Evolutionary conservation across 129 eudicot species (phyloP).

Genomic region (Mikania micrantha): DNA sequence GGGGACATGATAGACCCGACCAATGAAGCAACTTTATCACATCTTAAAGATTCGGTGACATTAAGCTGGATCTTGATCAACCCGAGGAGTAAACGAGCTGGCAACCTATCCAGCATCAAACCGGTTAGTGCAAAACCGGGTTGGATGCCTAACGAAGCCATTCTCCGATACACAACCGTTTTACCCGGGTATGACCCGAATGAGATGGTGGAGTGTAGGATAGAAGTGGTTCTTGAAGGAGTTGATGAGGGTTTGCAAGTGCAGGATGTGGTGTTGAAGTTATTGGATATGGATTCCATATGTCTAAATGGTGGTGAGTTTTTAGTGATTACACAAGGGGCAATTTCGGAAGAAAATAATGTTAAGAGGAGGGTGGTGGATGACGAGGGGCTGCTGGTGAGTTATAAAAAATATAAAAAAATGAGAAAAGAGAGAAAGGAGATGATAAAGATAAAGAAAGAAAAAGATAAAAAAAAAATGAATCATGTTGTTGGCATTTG

Average conservation of each 20-base stretch:
- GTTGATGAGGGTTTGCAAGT: slow-evolving; percentile 7
- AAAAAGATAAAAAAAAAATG: too few species aligned
- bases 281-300: slow-evolving; percentile 11
- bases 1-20: not conserved
- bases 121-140: not conserved
- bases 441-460: not conserved
- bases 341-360: slow-evolving; percentile 17
- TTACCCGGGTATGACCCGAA: not conserved
- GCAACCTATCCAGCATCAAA: slow-evolving; percentile 7
- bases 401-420: slow-evolving; percentile 9
- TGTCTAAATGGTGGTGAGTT: slow-evolving; percentile 28
- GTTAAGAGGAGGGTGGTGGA: slow-evolving; percentile 9
- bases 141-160: slow-evolving; percentile 10
- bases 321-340: slow-evolving; percentile 15
- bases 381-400: not conserved
- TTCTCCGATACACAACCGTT: slow-evolving; percentile 11
- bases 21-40: not conserved
- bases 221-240: slow-evolving; percentile 18
- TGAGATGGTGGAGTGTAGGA: slow-evolving; percentile 15
- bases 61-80: not conserved
- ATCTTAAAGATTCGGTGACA: not conserved
- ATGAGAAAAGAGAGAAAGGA: slow-evolving; percentile 12
- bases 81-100: not conserved
- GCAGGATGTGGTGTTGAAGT: slow-evolving; percentile 9
- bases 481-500: too few species aligned